Percentiles rank a stretch among this genome's conserved stretches.
These are phyloP conservation scores for Linum lewisii DNA, from an alignment of 345 rosid species.

Conservation along the genomic window DNA sequence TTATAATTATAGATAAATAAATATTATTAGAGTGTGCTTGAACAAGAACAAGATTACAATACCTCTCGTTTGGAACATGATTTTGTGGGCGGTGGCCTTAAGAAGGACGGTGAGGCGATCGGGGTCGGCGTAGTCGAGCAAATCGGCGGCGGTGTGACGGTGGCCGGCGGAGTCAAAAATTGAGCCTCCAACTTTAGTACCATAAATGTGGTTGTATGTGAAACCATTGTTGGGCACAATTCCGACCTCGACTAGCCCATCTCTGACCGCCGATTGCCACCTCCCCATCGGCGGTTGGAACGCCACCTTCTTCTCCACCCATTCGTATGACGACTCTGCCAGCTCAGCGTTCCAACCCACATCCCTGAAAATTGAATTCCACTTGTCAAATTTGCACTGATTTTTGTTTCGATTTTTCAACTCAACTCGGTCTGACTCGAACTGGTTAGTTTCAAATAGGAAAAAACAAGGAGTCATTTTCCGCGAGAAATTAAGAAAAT, in stretches of 20 bases:
- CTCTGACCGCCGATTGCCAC: conserved; percentile 71
- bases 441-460: no score
- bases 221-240: conserved; percentile 83
- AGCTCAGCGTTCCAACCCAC: conserved; percentile 10
- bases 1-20: no score
- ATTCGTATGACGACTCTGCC: conserved; percentile 79
- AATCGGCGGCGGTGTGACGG: conserved; percentile 89
- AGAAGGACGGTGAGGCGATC: background rate
- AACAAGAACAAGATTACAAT: no score
- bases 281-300: conserved; percentile 49
- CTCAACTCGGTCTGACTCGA: no score
- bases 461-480: no score
- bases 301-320: conserved; percentile 77
- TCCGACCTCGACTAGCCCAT: conserved; percentile 72
- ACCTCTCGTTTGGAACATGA: background rate
- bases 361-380: background rate
- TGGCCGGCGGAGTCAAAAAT: conserved; percentile 81
- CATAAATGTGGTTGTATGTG: conserved; percentile 77
- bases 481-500: no score
- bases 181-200: conserved; percentile 94
- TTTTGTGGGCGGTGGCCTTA: background rate
- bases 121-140: conserved; percentile 50
- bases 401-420: no score
- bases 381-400: no score
- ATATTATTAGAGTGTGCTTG: background rate